Percentiles rank a stretch among this genome's conserved stretches.
Evolutionary conservation across 805 yeast genomes (phyloP).

Genomic region (Starmerella khaoyaiensis): DNA sequence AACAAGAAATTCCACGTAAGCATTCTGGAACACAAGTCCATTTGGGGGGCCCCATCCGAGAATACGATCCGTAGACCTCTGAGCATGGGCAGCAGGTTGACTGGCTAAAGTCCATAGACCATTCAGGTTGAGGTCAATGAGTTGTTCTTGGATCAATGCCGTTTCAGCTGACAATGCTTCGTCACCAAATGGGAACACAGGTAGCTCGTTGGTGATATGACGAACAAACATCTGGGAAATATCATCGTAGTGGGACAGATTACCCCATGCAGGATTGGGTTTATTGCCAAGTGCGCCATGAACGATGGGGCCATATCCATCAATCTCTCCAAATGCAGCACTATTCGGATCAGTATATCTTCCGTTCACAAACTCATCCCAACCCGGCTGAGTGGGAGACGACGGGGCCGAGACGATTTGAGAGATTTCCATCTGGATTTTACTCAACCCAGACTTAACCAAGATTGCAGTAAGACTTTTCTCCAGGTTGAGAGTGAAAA

Average conservation of each 20-base stretch:
- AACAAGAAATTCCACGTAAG: conserved; percentile 85
- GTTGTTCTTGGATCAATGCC: conserved; percentile 80
- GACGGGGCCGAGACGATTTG: conserved; percentile 7
- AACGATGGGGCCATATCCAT: conserved; percentile 89
- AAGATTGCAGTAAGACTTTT: conserved; percentile 81
- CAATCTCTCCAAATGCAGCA: conserved; percentile 96
- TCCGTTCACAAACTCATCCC: conserved; percentile 97
- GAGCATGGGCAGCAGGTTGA: conserved; percentile 85
- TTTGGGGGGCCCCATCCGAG: conserved; percentile 96
- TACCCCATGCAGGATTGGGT: conserved; percentile 71
- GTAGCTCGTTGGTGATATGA: conserved; percentile 62
- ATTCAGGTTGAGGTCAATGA: conserved; percentile 59
- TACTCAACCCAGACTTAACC: conserved; percentile 40
- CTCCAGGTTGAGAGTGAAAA: conserved; percentile 84
- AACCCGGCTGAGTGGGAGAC: conserved; percentile 34
- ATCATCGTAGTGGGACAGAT: conserved; percentile 49
- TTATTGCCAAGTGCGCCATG: conserved; percentile 51
- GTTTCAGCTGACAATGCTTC: conserved; percentile 78
- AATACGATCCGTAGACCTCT: conserved; percentile 65
- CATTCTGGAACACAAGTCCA: conserved; percentile 83
- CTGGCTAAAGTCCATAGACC: conserved; percentile 84
- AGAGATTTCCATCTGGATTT: neutral
- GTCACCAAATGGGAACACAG: conserved; percentile 86
- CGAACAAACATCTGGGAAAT: conserved; percentile 53
- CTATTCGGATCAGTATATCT: conserved; percentile 90